These are phyloP conservation scores for Pelargonium fulgidum DNA, from an alignment of 441 rosid species.

Conservation along the genomic window DNA sequence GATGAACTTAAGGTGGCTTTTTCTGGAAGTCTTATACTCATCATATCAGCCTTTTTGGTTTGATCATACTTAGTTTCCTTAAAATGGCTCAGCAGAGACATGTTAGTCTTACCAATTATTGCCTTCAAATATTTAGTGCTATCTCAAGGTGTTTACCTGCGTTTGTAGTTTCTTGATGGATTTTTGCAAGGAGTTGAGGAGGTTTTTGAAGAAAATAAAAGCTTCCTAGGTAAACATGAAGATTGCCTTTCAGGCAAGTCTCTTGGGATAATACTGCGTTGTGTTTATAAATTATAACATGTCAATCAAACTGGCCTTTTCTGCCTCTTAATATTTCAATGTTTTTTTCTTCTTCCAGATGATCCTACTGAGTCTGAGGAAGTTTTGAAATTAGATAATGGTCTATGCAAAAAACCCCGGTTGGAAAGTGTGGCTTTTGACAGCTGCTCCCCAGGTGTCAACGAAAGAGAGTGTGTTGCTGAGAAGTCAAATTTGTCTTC, in stretches of 20 bases:
- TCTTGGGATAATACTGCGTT: neutral
- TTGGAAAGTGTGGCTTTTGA: neutral
- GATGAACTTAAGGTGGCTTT: slow-evolving; percentile 3
- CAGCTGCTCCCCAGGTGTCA: slow-evolving; percentile 4
- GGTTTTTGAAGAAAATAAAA: slow-evolving; percentile 1
- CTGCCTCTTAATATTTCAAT: neutral
- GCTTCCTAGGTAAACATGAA: neutral
- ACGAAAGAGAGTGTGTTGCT: slow-evolving; percentile 2
- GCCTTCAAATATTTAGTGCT: neutral
- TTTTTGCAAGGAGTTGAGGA: slow-evolving; percentile 7
- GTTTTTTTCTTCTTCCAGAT: neutral
- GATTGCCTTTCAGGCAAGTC: slow-evolving; percentile 6
- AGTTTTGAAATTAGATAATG: slow-evolving; percentile 3
- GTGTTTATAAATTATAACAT: neutral
- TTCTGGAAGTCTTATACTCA: slow-evolving; percentile 3
- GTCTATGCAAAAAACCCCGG: neutral
- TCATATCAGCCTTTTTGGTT: slow-evolving; percentile 4
- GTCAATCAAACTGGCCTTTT: neutral
- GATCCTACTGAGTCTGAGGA: neutral
- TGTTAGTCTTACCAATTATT: neutral
- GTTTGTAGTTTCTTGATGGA: slow-evolving; percentile 9
- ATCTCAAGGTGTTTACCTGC: neutral
- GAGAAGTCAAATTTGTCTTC: neutral
- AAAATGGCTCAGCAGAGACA: neutral
- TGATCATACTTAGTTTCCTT: neutral